Evolutionary conservation across 2,329 filamentous ascomycete species (phyloP), one percentile per base, ranked within the genome.

Genomic region (Chaetomium sp.): DNA sequence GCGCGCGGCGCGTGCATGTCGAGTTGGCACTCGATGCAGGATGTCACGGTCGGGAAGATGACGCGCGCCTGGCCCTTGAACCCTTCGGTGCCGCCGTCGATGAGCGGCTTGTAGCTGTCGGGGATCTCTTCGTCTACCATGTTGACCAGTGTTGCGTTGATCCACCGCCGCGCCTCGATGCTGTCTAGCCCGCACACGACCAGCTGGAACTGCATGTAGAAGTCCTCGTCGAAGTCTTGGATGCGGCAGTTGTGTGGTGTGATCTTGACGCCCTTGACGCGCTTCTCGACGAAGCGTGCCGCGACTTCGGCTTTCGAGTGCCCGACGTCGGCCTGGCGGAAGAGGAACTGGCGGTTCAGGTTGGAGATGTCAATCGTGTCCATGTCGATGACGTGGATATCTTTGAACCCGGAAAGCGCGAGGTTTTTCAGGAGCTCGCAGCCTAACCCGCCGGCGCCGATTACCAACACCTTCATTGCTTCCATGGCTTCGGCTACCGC

Each of bases 361-460:
- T 99, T 99, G 50, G 91, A 96, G 58, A 99, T 92, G 68, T 99
- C 94, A 71, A 99, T 99, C 1, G 92, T 99, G 72, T 99, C 91
- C 94, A 99, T 99, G 74, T 99, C 94, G 66, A 99, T 97, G 57
- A 99, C 94, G 75, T 99, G 91, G 63, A 99, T 96, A 67, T 96
- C 84, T 71, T 88, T 95, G 76, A 99, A 99, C 34, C 91, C 91
- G 1, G 92, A 96, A 52, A 99, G 80, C 43, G 94, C 94, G 37
- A 99, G 80, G 67, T 99, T 90, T 76, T 99, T 99, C 52, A 99
- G 77, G 45, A 99, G 95, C 70, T 99, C 94, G 66, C 94, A 99
- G 62, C 94, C 94, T 57, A 99, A 74, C 9, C 94, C 94, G 59
- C 94, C 94, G 57, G 94, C 94, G 56, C 94, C 94, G 63, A 91